Evolutionary conservation across 345 rosid species (phyloP).

Genomic region (Corchorus olitorius): DNA sequence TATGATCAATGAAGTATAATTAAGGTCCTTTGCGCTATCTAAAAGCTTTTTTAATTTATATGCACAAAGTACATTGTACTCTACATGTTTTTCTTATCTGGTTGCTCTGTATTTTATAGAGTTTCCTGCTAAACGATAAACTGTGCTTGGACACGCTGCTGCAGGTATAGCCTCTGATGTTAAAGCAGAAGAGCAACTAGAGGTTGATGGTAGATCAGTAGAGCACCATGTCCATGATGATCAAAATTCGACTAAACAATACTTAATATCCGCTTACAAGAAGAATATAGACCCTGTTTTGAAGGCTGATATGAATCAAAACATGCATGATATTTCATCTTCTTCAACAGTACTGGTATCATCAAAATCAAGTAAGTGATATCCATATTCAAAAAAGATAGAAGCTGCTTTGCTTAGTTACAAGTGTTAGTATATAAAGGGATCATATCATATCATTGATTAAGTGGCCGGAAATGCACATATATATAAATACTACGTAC

Average conservation of each 20-base stretch:
- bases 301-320: conserved; percentile 56
- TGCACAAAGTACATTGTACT: background rate
- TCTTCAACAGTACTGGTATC: background rate
- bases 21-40: no score
- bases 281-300: conserved; percentile 54
- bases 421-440: no score
- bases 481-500: no score
- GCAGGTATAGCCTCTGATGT: conserved; percentile 68
- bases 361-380: conserved; percentile 39
- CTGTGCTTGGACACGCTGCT: conserved; percentile 17
- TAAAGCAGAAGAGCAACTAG: conserved; percentile 55
- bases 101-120: background rate
- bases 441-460: no score
- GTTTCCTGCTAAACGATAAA: background rate
- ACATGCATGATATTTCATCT: conserved; percentile 24
- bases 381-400: no score
- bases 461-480: no score
- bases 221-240: conserved; percentile 61
- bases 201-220: conserved; percentile 40
- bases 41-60: background rate
- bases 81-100: no score
- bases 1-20: no score
- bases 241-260: conserved; percentile 64
- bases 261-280: conserved; percentile 57
- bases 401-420: no score